phyloP scores from a whole-genome alignment of 2,329 filamentous ascomycete genomes.

The Ophiocordyceps sinensis region DNA sequence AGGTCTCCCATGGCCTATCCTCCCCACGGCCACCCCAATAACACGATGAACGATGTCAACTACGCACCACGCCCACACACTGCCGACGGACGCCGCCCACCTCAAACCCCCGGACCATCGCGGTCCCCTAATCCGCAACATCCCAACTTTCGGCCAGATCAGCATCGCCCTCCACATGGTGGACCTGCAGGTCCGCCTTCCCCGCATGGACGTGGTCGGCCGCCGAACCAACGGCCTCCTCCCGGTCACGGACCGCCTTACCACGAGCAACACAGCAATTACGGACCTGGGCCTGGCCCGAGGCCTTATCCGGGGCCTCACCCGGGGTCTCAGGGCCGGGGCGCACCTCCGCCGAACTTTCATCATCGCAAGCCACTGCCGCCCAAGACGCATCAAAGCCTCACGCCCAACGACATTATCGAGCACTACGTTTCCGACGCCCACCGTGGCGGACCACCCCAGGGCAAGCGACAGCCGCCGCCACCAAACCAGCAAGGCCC shows the following conservation, averaged over 20 bases:
- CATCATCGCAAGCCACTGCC: conserved; percentile 16
- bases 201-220: conserved; percentile 9
- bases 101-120: conserved; percentile 14
- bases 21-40: conserved; percentile 13
- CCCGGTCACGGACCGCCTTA: conserved; percentile 5
- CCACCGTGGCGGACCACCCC: conserved; percentile 6
- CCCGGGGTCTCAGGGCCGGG: conserved; percentile 12
- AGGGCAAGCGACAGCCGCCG: conserved; percentile 4
- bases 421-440: conserved; percentile 20
- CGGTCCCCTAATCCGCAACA: conserved; percentile 15
- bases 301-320: conserved; percentile 10
- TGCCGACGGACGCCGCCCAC: conserved; percentile 16
- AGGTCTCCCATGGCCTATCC: conserved; percentile 24
- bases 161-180: conserved; percentile 2
- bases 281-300: conserved; percentile 13
- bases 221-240: conserved; percentile 7
- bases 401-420: conserved; percentile 23
- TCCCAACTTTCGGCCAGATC: conserved; percentile 12
- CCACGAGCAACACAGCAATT: conserved; percentile 9
- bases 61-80: conserved; percentile 14
- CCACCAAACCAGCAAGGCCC: conserved; percentile 10
- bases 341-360: conserved; percentile 7
- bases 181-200: conserved; percentile 6
- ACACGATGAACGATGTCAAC: conserved; percentile 16
- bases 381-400: conserved; percentile 11